Evolutionary conservation across 768 basidiomycete species (phyloP).

Genomic region (Dacryopinax spathularia): DNA sequence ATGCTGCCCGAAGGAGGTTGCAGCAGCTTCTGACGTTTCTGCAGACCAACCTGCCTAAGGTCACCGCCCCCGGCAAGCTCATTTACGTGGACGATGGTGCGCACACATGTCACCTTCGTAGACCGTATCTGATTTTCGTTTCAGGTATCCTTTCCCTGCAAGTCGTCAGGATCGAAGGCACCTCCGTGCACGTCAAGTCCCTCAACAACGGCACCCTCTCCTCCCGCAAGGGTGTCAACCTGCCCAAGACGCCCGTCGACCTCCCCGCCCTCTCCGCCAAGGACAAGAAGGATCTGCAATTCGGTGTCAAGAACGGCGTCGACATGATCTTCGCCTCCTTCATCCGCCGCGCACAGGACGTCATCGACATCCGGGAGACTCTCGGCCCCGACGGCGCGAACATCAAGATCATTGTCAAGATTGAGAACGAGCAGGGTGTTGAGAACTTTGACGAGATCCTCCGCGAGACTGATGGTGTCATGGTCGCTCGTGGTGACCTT

Average conservation of each 20-base stretch:
- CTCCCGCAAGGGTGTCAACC: conserved; percentile 97
- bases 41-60: conserved; percentile 83
- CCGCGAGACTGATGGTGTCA: conserved; percentile 90
- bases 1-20: neutral
- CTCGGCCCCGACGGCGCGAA: conserved; percentile 87
- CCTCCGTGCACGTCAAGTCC: conserved; percentile 67
- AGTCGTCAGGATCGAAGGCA: conserved; percentile 75
- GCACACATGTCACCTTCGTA: conserved; percentile 8
- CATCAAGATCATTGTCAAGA: conserved; percentile 99
- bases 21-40: neutral
- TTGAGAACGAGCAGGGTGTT: conserved; percentile 98
- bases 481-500: conserved; percentile 98
- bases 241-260: conserved; percentile 95
- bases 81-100: conserved; percentile 94
- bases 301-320: conserved; percentile 93
- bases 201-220: conserved; percentile 86
- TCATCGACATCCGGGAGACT: conserved; percentile 80
- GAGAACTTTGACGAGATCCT: conserved; percentile 98
- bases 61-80: conserved; percentile 90
- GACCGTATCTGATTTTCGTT: neutral
- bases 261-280: conserved; percentile 94
- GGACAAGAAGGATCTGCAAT: conserved; percentile 88
- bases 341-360: conserved; percentile 90
- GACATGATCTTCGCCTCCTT: conserved; percentile 99
- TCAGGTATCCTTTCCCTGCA: conserved; percentile 79